Base-by-base conservation (phyloP, 208 protist species). In the Leptomonas pyrrhocoris region DNA sequence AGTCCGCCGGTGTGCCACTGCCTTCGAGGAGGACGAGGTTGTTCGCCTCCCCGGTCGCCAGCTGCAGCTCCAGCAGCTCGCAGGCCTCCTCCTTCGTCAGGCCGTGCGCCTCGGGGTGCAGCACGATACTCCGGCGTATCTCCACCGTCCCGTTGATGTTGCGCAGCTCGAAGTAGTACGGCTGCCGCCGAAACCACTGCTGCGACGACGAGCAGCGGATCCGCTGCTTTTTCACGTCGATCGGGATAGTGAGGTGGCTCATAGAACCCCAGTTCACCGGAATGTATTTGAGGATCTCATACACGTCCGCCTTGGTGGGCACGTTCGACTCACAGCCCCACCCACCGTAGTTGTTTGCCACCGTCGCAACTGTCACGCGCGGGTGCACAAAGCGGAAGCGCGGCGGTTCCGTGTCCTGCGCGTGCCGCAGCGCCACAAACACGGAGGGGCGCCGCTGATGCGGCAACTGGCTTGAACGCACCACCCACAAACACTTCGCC, bases 91-190 rank as follows among this genome's bases (percentile, higher is more conserved):
- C 86, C 25, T 58, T 60, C 18, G 91, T 90, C 31, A 94, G 34
- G n/a, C 81, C 79, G 62, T 94, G 91, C 38, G 72, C 73, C 66
- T 96, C 88, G 11, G 91, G 91, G 74, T 96, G 88, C 36, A 96
- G 76, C 59, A 87, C 61, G 43, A 89, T 64, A 66, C 85, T 90
- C 28, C 91, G 79, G 9, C 91, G 91, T 30, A 96, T 79, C 71
- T 96, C 88, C 18, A 81, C 67, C 13, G 84, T 91, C 30, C 85
- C 83, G 51, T 67, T 72, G 57, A 93, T 74, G 66, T 86, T 77
- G 40, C 91, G 86, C 64, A 96, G 53, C 73, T 96, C 88, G 74
- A 96, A 96, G 73, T 94, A 93, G 63, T 79, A 88, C 3, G 91
- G 91, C 65, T 96, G 91, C 9, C 88, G 85, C 13, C 88, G 86